A percentile compares a stretch with the other conserved stretches of the same genome.
These are phyloP conservation scores for Mycena galericulata DNA, from an alignment of 768 basidiomycete species.

Conservation along the genomic window DNA sequence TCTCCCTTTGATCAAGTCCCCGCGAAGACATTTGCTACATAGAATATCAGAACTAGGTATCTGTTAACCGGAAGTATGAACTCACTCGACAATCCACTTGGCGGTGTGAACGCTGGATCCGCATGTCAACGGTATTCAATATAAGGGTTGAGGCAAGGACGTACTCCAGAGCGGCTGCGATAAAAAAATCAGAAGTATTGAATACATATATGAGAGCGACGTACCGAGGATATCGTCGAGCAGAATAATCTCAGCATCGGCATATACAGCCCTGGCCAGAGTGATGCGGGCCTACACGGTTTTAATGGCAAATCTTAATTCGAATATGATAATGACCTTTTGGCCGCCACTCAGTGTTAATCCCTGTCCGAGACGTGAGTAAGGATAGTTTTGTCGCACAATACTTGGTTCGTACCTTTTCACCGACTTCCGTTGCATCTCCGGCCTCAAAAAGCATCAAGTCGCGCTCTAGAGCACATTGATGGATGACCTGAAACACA, in stretches of 20 bases:
- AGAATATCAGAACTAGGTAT: neutral
- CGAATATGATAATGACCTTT: conserved; percentile 11
- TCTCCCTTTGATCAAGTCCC: conserved; percentile 80
- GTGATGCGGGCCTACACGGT: conserved; percentile 55
- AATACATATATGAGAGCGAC: too few species aligned
- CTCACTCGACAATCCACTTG: conserved; percentile 75
- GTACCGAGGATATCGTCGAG: conserved; percentile 75
- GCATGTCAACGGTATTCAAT: too few species aligned
- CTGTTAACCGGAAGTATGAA: neutral
- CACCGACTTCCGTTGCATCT: conserved; percentile 77
- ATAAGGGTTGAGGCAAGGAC: too few species aligned
- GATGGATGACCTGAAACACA: conserved; percentile 79
- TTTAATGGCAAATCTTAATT: too few species aligned
- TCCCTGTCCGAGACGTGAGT: neutral
- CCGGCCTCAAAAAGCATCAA: conserved; percentile 76
- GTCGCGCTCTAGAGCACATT: conserved; percentile 81
- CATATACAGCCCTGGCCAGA: conserved; percentile 60
- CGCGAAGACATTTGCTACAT: conserved; percentile 80
- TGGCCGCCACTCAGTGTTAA: conserved; percentile 55
- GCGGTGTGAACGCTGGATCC: conserved; percentile 76
- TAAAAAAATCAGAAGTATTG: too few species aligned
- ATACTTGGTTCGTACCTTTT: conserved; percentile 73
- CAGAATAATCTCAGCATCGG: conserved; percentile 68
- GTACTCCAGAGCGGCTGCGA: too few species aligned
- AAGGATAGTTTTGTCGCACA: conserved; percentile 41